Conservation (phyloP, 2,329 filamentous ascomycete species). For the Pseudovirgaria hyperparasitica region DNA sequence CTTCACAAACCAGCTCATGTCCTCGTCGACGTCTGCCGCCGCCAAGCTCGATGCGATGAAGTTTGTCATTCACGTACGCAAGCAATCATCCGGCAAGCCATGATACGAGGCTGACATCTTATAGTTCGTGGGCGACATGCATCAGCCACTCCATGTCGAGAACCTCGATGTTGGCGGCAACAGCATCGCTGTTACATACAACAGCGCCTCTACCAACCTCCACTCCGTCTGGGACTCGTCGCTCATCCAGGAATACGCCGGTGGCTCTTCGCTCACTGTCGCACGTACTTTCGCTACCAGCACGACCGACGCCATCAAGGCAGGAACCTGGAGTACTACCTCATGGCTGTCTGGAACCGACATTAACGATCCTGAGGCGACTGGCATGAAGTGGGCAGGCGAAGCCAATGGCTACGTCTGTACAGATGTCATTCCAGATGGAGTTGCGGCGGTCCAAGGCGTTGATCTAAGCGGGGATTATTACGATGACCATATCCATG, state of each 20-base stretch:
- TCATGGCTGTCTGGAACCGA: slow-evolving; percentile 26
- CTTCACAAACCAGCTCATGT: slow-evolving; percentile 20
- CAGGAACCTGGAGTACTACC: slow-evolving; percentile 12
- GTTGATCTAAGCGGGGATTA: slow-evolving; percentile 25
- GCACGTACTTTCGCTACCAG: slow-evolving; percentile 26
- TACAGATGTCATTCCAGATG: slow-evolving; percentile 26
- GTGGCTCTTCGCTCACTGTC: slow-evolving; percentile 24
- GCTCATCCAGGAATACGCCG: slow-evolving; percentile 29
- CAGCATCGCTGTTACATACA: slow-evolving; percentile 30
- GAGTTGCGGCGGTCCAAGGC: slow-evolving; percentile 20
- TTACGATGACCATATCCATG: slow-evolving; percentile 23
- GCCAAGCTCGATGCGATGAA: too few relatives aligned
- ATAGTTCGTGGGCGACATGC: slow-evolving; percentile 56
- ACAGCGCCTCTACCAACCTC: slow-evolving; percentile 27
- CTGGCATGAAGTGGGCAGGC: slow-evolving; percentile 28
- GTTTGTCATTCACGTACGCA: too few relatives aligned
- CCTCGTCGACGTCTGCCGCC: neutral
- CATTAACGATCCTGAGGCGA: slow-evolving; percentile 19
- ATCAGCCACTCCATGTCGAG: slow-evolving; percentile 55
- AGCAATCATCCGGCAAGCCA: too few relatives aligned
- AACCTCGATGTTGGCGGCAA: slow-evolving; percentile 31
- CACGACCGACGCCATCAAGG: slow-evolving; percentile 24
- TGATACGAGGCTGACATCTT: too few relatives aligned
- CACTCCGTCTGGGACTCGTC: slow-evolving; percentile 33
- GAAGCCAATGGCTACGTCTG: slow-evolving; percentile 33